Percentiles rank a stretch among this genome's conserved stretches.
phyloP scores from a whole-genome alignment of 371 early-diverging fungal genomes.

The Apophysomyces sp. region DNA sequence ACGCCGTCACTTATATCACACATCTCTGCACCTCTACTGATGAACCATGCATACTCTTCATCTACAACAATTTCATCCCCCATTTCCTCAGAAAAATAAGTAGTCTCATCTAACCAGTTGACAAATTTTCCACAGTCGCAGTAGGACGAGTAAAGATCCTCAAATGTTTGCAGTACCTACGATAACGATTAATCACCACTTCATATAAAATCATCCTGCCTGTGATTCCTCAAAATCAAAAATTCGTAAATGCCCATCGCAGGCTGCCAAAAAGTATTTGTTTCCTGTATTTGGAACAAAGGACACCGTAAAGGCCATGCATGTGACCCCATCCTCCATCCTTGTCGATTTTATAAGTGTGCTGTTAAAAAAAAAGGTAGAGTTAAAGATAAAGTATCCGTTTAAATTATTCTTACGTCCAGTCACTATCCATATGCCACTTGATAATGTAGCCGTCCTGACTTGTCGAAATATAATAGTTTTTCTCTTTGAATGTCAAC shows the following conservation, averaged over 20 bases:
- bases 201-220: conserved; percentile 31
- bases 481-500: conserved; percentile 70
- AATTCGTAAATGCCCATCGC: conserved; percentile 82
- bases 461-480: conserved; percentile 83
- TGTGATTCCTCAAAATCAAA: conserved; percentile 85
- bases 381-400: neutral
- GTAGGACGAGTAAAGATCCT: conserved; percentile 81
- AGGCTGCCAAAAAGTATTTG: conserved; percentile 86
- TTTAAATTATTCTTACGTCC: conserved; percentile 50
- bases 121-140: conserved; percentile 90
- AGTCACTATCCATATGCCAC: conserved; percentile 80
- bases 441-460: conserved; percentile 91
- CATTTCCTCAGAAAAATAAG: conserved; percentile 6
- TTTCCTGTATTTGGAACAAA: conserved; percentile 93
- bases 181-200: neutral
- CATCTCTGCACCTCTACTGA: conserved; percentile 87
- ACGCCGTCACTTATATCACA: conserved; percentile 82
- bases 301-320: conserved; percentile 93
- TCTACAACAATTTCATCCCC: conserved; percentile 12
- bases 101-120: conserved; percentile 56
- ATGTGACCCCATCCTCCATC: conserved; percentile 82
- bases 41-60: conserved; percentile 67
- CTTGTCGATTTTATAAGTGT: conserved; percentile 54
- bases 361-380: conserved; percentile 12
- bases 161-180: conserved; percentile 77